A percentile compares a stretch with the other conserved stretches of the same genome.
Conservation (phyloP, 441 rosid species). For the Populus hybrid region DNA sequence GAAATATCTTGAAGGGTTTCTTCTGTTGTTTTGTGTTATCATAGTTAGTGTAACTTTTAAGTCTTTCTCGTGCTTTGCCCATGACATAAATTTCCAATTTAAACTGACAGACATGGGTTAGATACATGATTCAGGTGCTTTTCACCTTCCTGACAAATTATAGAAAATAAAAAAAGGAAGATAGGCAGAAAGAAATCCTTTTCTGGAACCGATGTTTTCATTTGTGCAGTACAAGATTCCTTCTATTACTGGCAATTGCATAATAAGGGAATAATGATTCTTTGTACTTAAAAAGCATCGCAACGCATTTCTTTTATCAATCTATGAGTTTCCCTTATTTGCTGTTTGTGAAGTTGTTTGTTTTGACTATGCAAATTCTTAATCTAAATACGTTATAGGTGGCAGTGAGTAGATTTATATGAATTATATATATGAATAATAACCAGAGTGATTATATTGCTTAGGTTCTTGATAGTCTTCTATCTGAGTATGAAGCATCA, state of each 20-base stretch:
- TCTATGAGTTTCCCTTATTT: background rate
- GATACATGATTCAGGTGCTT: background rate
- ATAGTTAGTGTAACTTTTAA: background rate
- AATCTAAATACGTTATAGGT: constrained; percentile 11
- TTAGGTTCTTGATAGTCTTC: constrained; percentile 73
- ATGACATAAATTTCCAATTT: background rate
- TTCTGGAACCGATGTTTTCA: background rate
- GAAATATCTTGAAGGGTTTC: background rate
- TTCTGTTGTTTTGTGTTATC: background rate
- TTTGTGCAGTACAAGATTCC: background rate
- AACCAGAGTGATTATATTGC: background rate
- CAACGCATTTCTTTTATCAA: background rate
- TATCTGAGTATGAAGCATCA: constrained; percentile 73
- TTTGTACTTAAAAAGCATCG: background rate
- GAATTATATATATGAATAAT: background rate
- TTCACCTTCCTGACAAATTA: background rate
- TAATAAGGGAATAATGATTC: background rate
- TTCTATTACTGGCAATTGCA: background rate
- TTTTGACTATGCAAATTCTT: background rate
- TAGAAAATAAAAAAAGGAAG: background rate
- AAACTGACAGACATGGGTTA: background rate
- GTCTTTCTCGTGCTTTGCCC: background rate
- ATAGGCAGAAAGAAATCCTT: background rate
- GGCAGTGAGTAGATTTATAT: background rate
- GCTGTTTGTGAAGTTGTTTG: background rate